Evolutionary conservation across 306 rosid genomes (phyloP), one percentile per base, ranked within the genome.

Genomic region (Boehmeria nivea): DNA sequence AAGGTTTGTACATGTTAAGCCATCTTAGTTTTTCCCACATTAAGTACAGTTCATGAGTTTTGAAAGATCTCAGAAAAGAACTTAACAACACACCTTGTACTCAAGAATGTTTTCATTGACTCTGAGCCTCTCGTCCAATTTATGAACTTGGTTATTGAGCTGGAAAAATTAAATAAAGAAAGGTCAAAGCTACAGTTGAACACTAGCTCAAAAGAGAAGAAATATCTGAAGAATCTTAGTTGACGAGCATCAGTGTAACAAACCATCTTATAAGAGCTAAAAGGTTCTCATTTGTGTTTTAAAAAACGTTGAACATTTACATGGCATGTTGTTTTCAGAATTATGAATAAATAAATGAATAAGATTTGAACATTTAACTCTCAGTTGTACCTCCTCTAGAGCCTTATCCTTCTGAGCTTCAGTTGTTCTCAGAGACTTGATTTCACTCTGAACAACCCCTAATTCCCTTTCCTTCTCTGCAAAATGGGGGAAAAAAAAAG

Each of bases 331-430:
- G 38, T 33, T 33, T 33, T 33, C 38, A 33, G 38, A 11, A 4
- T 33, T 33, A 4, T 33, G 38, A 5, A 33, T 33, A 11, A 33
- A n/a, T 4, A 11, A 49, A 23, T 24, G 1, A 21, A 0, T 14
- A 59, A 28, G 3, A 25, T 46, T 16, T 39, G 14, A 13, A 59
- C 17, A 57, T 21, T 51, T 59, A 3, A 38, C 22, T 11, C 56
- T 26, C n/a, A 51, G 18, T 1, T 8, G 3, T 82, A 90, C 98
- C 93, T 80, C 93, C 65, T 82, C 87, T 23, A 80, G 73, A 57
- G 87, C 93, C 85, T 87, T 87, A 55, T 87, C 93, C 61, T 84
- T 91, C 8, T 76, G 81, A 60, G 78, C 80, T 73, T 82, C 89
- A 45, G 79, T 62, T 58, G 76, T 82, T 79, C 59, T 87, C 38